These are phyloP conservation scores for Cetraspora pellucida DNA, from an alignment of 192 early-diverging fungal genomes.

Conservation along the genomic window DNA sequence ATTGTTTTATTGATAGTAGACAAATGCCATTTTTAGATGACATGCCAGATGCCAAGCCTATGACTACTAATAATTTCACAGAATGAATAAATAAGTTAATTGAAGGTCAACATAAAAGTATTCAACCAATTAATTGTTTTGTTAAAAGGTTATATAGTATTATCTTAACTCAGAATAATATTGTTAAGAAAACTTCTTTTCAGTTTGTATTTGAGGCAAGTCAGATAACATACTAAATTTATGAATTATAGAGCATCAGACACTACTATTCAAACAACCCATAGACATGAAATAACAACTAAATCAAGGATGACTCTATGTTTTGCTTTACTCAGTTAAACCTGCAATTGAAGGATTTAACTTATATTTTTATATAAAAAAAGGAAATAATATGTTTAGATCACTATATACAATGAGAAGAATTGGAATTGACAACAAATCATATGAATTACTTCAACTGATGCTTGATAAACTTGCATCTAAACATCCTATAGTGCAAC, in stretches of 20 bases:
- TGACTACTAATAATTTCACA: slow-evolving; percentile 18
- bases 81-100: slow-evolving; percentile 8
- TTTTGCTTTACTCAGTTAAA: neutral
- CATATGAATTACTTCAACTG: neutral
- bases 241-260: neutral
- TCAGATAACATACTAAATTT: neutral
- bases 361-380: neutral
- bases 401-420: neutral
- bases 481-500: neutral
- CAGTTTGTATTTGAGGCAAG: neutral
- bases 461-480: neutral
- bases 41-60: neutral
- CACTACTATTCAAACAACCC: neutral
- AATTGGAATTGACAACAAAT: neutral
- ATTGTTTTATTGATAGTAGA: no score
- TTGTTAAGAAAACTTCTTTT: neutral
- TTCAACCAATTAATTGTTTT: neutral
- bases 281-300: neutral
- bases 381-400: neutral
- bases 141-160: slow-evolving; percentile 10
- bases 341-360: neutral
- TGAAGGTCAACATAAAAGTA: neutral
- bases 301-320: neutral
- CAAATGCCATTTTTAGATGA: neutral
- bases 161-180: neutral